Conservation (phyloP, 169 alveolate species). For the Plasmodium relictum region DNA sequence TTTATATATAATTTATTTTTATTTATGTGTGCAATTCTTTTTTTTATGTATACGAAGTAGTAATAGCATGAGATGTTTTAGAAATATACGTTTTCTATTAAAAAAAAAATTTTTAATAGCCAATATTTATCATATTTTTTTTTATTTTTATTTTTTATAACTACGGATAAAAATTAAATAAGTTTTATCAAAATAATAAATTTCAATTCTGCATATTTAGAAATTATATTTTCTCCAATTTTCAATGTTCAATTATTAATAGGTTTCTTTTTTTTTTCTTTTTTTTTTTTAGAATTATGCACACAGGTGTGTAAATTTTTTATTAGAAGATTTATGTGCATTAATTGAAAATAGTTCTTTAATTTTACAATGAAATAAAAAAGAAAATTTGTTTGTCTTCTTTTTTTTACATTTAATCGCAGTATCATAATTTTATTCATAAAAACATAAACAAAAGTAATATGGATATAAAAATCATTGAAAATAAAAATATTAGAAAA, state of each 20-base stretch:
- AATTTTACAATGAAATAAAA: background rate
- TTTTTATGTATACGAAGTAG: background rate
- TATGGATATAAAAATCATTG: background rate
- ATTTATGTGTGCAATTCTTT: constrained; percentile 10
- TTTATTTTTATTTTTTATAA: constrained; percentile 27
- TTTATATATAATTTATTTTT: background rate
- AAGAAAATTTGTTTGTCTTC: background rate
- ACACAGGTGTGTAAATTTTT: constrained; percentile 55
- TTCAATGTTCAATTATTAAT: background rate
- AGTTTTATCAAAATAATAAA: background rate
- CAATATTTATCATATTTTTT: constrained; percentile 4
- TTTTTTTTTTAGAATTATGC: constrained; percentile 35
- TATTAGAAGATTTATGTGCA: too few relatives aligned
- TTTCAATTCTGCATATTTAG: constrained; percentile 17
- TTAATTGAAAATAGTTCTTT: background rate
- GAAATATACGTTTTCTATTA: background rate
- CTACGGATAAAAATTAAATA: background rate
- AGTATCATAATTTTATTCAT: too few relatives aligned
- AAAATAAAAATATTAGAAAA: too few relatives aligned
- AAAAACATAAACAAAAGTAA: background rate
- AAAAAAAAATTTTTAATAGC: background rate
- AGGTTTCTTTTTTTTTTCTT: constrained; percentile 5
- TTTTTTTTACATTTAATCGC: too few relatives aligned
- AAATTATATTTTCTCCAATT: constrained; percentile 42
- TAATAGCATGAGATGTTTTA: background rate